Percentiles rank a stretch among this genome's conserved stretches.
Conservation (phyloP, 202 grass and related monocot genomes). For the Setaria italica region DNA sequence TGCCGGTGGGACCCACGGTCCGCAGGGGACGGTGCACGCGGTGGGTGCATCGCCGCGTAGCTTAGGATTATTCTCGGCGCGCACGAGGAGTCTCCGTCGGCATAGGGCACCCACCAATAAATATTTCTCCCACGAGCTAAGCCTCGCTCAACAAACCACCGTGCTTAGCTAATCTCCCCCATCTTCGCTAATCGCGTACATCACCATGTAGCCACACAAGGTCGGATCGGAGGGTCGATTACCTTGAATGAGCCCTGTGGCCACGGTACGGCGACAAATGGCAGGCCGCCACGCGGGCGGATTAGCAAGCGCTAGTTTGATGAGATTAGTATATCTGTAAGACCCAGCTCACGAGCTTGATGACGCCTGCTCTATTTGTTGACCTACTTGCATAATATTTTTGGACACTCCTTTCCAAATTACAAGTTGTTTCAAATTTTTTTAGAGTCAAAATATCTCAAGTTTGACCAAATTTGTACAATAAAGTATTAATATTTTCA, state of each 20-base stretch:
- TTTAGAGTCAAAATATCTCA: no score
- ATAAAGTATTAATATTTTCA: no score
- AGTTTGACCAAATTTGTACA: no score
- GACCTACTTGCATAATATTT: background rate
- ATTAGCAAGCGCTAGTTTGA: background rate
- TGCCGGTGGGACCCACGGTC: background rate
- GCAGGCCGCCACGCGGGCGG: background rate
- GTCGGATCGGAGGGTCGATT: background rate
- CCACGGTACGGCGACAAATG: background rate
- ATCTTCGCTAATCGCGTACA: conserved; percentile 29
- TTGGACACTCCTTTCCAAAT: no score
- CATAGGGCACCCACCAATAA: background rate
- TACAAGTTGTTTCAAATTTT: no score
- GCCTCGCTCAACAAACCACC: background rate
- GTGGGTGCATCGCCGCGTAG: background rate
- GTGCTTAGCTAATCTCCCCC: background rate
- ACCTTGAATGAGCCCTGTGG: background rate
- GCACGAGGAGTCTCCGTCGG: background rate
- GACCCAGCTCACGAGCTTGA: background rate
- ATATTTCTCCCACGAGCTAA: background rate
- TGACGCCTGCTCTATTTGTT: background rate
- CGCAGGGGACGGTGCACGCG: background rate
- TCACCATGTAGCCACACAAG: background rate
- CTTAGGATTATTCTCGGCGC: background rate
- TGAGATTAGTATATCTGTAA: background rate